Percentiles rank a stretch among this genome's conserved stretches.
phyloP scores from a whole-genome alignment of 352 stramenopile species.

The Pythium pyrilobum region DNA sequence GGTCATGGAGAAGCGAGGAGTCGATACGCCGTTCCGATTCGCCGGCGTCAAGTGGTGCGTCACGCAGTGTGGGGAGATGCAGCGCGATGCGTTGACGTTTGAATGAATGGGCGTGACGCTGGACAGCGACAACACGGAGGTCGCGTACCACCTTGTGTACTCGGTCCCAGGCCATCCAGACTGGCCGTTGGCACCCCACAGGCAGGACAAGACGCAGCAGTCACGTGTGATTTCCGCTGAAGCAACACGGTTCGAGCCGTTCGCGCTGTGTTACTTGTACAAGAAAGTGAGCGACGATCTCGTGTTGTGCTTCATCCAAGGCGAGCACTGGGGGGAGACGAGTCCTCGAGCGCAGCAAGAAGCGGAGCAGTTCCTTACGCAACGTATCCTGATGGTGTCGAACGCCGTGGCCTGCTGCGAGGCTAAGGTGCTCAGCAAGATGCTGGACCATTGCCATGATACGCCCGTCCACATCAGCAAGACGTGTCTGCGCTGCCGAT shows the following conservation, averaged over 20 bases:
- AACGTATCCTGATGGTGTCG: conserved; percentile 37
- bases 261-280: conserved; percentile 49
- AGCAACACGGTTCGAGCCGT: conserved; percentile 25
- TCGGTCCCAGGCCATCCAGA: conserved; percentile 35
- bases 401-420: conserved; percentile 26
- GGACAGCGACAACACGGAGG: conserved; percentile 31
- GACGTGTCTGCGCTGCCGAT: conserved; percentile 39
- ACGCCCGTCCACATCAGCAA: conserved; percentile 15
- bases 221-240: no score
- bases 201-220: neutral
- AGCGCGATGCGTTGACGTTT: conserved; percentile 42
- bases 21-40: conserved; percentile 45
- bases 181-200: conserved; percentile 19
- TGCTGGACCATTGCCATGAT: conserved; percentile 30
- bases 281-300: conserved; percentile 43
- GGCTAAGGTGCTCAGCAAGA: conserved; percentile 33
- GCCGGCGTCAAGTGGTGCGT: conserved; percentile 53
- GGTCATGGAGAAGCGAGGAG: conserved; percentile 25
- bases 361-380: conserved; percentile 29
- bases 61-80: neutral
- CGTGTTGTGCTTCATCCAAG: conserved; percentile 46
- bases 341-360: conserved; percentile 18
- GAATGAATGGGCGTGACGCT: conserved; percentile 48
- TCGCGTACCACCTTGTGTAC: conserved; percentile 49
- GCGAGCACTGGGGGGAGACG: conserved; percentile 36